Evolutionary conservation across 2,329 filamentous ascomycete species (phyloP).

Genomic region (Sphaerostilbella broomeana): DNA sequence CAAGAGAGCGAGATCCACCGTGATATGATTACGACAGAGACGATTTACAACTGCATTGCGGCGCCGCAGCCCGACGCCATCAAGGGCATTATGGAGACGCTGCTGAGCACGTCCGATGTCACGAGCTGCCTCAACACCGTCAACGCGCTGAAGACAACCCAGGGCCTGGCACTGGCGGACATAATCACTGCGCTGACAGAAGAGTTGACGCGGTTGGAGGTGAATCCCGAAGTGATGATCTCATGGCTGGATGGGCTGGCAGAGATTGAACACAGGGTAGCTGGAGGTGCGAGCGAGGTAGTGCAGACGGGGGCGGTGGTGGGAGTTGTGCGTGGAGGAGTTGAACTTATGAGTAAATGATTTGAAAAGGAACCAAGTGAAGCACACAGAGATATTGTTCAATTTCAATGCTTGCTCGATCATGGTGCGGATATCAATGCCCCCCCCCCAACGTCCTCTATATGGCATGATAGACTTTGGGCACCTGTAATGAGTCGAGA

Average conservation of each 20-base stretch:
- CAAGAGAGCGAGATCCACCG: conserved; percentile 61
- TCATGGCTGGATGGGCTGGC: conserved; percentile 87
- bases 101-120: conserved; percentile 80
- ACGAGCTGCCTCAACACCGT: conserved; percentile 83
- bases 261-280: conserved; percentile 85
- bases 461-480: too few species aligned
- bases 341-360: conserved; percentile 55
- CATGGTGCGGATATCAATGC: too few species aligned
- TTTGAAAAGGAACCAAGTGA: background rate
- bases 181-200: conserved; percentile 84
- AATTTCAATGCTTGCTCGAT: background rate
- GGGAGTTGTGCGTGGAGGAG: conserved; percentile 79
- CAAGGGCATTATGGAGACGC: conserved; percentile 71
- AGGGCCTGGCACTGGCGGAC: conserved; percentile 86
- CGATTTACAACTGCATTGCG: conserved; percentile 96
- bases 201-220: conserved; percentile 74
- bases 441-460: too few species aligned
- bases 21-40: conserved; percentile 78
- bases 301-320: conserved; percentile 92
- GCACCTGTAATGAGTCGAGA: background rate
- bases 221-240: conserved; percentile 79
- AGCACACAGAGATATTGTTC: background rate
- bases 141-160: conserved; percentile 76
- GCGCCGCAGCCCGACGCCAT: conserved; percentile 89
- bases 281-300: conserved; percentile 77